Base-by-base conservation (phyloP, 495 filamentous ascomycete species). In the Penicillium longicatenatum region DNA sequence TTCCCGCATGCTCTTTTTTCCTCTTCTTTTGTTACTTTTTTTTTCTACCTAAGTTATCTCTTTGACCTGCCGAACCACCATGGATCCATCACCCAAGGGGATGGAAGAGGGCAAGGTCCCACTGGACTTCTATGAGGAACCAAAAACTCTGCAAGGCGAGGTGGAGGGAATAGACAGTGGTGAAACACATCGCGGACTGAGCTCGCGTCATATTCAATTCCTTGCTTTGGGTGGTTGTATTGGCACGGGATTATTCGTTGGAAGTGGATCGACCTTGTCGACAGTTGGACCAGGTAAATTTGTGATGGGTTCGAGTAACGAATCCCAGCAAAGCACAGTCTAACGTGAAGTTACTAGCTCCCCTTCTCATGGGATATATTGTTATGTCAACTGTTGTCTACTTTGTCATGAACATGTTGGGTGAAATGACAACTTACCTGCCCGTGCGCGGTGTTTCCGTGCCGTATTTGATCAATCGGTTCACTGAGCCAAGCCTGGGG, bases 181-280 rank as follows among this genome's bases (percentile, higher is more conserved):
- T 4, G 29, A 63, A 7, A 70, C 70, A 2, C 55, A 73, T 5
- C 66, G 70, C 55, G 68, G 70, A 6, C 48, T 73, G 57, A 64
- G 60, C 37, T 67, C 81, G 9, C 78, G 86, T 16, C 86, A 89
- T 67, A 63, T 88, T 16, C 80, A 81, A 63, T 84, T 89, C 77
- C 84, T 89, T 74, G 86, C 86, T 4, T 73, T 89, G 6, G 88
- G 89, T 62, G 88, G 88, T 49, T 88, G 87, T 19, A 87, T 92
- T 62, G 89, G 88, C 14, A 92, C 88, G 4, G 89, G 87, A 46
- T 75, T 92, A 39, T 92, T 92, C 75, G 73, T 91, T 22, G 87
- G 89, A 54, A 87, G 84, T 52, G 87, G 88, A 29, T 72, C 72
- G 43, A 82, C 85, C 11, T 79, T 91, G 52, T 77, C 82, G 16